phyloP scores from a whole-genome alignment of 2,329 filamentous ascomycete species.

The Karstenula rhodostoma region DNA sequence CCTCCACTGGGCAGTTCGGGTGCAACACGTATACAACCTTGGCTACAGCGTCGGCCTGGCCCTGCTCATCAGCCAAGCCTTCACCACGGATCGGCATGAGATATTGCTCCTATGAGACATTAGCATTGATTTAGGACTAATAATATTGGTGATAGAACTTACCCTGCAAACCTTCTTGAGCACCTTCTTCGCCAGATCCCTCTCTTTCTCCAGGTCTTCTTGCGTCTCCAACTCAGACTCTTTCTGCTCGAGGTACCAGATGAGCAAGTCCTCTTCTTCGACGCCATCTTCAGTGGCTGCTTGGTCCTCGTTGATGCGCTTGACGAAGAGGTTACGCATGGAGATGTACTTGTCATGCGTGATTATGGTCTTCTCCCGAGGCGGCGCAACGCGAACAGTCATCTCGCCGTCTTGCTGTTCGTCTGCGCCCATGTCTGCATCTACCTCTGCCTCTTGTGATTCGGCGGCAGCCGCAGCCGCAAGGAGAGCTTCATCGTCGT shows the following conservation, averaged over 20 bases:
- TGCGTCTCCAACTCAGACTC: constrained; percentile 82
- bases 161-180: constrained; percentile 97
- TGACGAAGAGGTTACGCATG: constrained; percentile 87
- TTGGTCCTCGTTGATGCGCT: constrained; percentile 85
- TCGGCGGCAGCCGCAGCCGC: constrained; percentile 61
- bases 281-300: constrained; percentile 78
- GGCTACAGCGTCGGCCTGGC: constrained; percentile 59
- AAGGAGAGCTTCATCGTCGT: constrained; percentile 69
- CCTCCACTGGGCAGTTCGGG: constrained; percentile 88
- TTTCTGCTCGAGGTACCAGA: constrained; percentile 93
- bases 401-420: constrained; percentile 38
- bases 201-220: constrained; percentile 81
- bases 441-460: constrained; percentile 56
- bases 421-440: constrained; percentile 38
- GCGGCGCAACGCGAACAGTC: constrained; percentile 47
- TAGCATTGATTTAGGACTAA: constrained; percentile 17
- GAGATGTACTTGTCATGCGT: constrained; percentile 94
- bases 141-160: constrained; percentile 40
- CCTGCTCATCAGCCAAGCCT: constrained; percentile 82
- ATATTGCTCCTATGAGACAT: constrained; percentile 62
- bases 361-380: constrained; percentile 78
- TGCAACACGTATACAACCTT: constrained; percentile 85
- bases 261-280: constrained; percentile 78
- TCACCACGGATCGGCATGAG: constrained; percentile 76
- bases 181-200: constrained; percentile 79